Conservation (phyloP, 2,329 filamentous ascomycete genomes). For the Hortaea werneckii region DNA sequence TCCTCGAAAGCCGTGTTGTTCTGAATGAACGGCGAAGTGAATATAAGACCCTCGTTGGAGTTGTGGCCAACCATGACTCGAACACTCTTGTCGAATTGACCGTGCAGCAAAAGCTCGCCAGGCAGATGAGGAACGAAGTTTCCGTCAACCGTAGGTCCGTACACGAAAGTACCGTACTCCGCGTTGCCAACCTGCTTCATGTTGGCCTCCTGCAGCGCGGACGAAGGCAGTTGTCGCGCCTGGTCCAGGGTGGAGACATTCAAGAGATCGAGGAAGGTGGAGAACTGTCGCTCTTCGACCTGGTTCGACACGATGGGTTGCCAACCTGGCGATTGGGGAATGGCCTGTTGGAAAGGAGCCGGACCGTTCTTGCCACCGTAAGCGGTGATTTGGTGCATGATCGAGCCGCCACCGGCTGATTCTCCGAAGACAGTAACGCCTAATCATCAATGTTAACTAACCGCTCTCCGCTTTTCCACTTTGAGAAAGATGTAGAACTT, state of each 20-base stretch:
- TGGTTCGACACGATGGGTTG: conserved; percentile 24
- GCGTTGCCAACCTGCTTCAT: conserved; percentile 30
- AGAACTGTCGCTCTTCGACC: conserved; percentile 30
- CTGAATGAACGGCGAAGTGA: conserved; percentile 31
- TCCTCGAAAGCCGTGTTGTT: conserved; percentile 22
- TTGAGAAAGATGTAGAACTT: neutral
- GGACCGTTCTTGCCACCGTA: conserved; percentile 34
- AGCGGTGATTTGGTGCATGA: conserved; percentile 47
- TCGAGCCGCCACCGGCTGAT: conserved; percentile 43
- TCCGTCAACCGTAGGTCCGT: conserved; percentile 38
- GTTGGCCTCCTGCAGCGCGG: conserved; percentile 35
- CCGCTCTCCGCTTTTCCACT: too few species aligned
- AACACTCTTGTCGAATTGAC: conserved; percentile 35
- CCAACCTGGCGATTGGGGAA: conserved; percentile 39
- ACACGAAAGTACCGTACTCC: conserved; percentile 36
- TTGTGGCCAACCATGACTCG: conserved; percentile 38
- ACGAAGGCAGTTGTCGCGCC: conserved; percentile 32
- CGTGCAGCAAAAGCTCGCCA: conserved; percentile 34
- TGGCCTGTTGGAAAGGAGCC: conserved; percentile 36
- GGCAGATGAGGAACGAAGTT: conserved; percentile 40
- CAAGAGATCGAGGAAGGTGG: conserved; percentile 30
- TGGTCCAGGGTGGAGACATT: conserved; percentile 37
- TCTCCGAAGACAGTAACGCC: conserved; percentile 36
- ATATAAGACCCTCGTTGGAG: conserved; percentile 34
- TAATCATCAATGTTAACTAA: neutral